A percentile compares a stretch with the other conserved stretches of the same genome.
These are phyloP conservation scores for Pichia sp. DNA, from an alignment of 1,139 yeast species.

Conservation along the genomic window DNA sequence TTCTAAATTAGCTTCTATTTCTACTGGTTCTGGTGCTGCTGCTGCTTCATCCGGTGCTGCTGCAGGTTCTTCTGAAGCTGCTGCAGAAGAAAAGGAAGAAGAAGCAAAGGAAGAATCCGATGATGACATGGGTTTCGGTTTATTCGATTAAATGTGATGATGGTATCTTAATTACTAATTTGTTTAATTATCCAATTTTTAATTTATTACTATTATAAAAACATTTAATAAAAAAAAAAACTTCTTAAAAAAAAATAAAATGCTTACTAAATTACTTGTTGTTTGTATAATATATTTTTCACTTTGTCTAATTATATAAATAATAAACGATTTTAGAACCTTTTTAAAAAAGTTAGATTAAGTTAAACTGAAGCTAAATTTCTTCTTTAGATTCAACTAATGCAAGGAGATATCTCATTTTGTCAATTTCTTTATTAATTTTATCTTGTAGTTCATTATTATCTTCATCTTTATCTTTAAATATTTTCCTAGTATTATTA, in stretches of 20 bases:
- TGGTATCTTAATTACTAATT: background rate
- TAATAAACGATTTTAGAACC: background rate
- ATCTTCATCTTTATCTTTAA: background rate
- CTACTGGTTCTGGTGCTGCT: constrained; percentile 95
- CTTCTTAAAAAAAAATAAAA: background rate
- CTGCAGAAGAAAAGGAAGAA: constrained; percentile 64
- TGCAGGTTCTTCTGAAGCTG: constrained; percentile 61
- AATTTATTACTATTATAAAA: background rate
- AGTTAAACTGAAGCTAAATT: background rate
- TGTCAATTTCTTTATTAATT: constrained; percentile 4
- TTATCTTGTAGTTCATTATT: background rate
- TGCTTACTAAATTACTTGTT: background rate
- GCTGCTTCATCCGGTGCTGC: constrained; percentile 64
- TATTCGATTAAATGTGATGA: constrained; percentile 29
- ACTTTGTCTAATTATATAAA: background rate
- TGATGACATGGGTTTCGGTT: constrained; percentile 35
- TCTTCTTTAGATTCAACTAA: background rate
- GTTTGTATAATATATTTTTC: background rate
- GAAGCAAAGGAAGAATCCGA: constrained; percentile 50
- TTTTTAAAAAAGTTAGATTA: background rate
- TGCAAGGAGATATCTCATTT: constrained; percentile 7
- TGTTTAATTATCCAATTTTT: background rate
- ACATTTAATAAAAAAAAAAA: background rate
- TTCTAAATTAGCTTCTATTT: constrained; percentile 92
- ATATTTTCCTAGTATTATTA: background rate